phyloP scores from a whole-genome alignment of 2,329 filamentous ascomycete species.

The Aspergillus latus region DNA sequence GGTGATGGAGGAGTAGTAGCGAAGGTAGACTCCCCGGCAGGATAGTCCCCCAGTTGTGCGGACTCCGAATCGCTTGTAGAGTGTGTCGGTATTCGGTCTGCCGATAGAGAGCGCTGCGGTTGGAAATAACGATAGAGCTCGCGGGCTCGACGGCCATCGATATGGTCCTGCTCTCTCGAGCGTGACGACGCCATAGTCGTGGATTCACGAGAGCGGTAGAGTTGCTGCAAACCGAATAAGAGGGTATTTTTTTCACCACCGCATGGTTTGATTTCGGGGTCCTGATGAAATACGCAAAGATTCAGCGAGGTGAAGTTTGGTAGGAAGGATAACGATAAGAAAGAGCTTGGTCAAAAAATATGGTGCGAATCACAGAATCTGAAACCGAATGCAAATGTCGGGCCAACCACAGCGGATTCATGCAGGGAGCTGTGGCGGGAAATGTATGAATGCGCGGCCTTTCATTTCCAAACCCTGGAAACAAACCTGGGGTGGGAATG shows the following conservation, averaged over 20 bases:
- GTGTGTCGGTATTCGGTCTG: background rate
- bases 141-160: constrained; percentile 34
- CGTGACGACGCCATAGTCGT: constrained; percentile 10
- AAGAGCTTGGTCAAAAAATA: background rate
- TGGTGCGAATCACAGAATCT: background rate
- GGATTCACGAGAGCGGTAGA: background rate
- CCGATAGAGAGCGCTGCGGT: constrained; percentile 23
- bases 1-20: constrained; percentile 11
- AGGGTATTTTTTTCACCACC: background rate
- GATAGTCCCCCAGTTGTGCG: background rate
- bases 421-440: background rate
- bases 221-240: background rate
- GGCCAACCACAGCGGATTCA: background rate
- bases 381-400: background rate
- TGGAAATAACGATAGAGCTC: constrained; percentile 45
- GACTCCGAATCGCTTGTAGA: constrained; percentile 9
- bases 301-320: background rate
- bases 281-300: background rate
- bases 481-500: background rate
- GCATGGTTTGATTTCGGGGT: background rate
- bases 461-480: constrained; percentile 4
- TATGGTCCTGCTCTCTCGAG: constrained; percentile 22
- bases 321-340: background rate
- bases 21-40: constrained; percentile 16
- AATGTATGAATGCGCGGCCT: background rate